phyloP scores from a whole-genome alignment of 352 stramenopile genomes.

The Globisporangium mamillatum region DNA sequence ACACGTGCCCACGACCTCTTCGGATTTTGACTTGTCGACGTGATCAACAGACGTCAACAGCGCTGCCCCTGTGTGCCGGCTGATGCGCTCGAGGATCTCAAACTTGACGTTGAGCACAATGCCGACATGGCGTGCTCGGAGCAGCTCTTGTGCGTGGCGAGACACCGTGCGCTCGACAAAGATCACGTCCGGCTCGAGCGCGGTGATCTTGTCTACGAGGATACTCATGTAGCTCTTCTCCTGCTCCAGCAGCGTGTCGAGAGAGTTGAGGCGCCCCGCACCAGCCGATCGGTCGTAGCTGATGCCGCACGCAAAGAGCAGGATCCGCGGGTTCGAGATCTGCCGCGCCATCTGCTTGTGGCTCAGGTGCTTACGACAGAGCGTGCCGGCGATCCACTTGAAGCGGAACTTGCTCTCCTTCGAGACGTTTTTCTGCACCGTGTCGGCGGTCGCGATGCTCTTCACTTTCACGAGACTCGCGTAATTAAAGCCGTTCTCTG shows the following conservation, averaged over 20 bases:
- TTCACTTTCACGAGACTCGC: slow-evolving; percentile 78
- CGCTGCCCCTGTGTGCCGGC: slow-evolving; percentile 90
- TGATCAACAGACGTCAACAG: slow-evolving; percentile 93
- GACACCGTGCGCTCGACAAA: slow-evolving; percentile 91
- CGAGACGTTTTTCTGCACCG: slow-evolving; percentile 58
- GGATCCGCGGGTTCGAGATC: slow-evolving; percentile 95
- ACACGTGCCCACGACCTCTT: slow-evolving; percentile 61
- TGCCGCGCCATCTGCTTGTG: slow-evolving; percentile 95
- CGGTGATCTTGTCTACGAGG: slow-evolving; percentile 95
- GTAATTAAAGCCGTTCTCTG: slow-evolving; percentile 78
- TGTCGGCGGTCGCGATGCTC: slow-evolving; percentile 58
- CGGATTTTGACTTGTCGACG: slow-evolving; percentile 61
- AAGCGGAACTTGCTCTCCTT: slow-evolving; percentile 86
- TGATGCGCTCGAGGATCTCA: slow-evolving; percentile 90
- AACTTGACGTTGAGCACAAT: slow-evolving; percentile 95
- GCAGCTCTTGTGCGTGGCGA: slow-evolving; percentile 90
- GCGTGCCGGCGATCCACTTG: slow-evolving; percentile 93
- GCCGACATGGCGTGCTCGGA: slow-evolving; percentile 88
- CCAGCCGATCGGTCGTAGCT: slow-evolving; percentile 92
- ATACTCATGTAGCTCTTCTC: slow-evolving; percentile 98
- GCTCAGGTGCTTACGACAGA: slow-evolving; percentile 95
- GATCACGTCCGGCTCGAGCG: slow-evolving; percentile 93
- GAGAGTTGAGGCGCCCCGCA: slow-evolving; percentile 87
- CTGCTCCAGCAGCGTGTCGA: slow-evolving; percentile 95
- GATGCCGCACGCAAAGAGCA: slow-evolving; percentile 95